These are phyloP conservation scores for Ogataea nitratoaversa DNA, from an alignment of 805 yeast genomes.

Conservation along the genomic window DNA sequence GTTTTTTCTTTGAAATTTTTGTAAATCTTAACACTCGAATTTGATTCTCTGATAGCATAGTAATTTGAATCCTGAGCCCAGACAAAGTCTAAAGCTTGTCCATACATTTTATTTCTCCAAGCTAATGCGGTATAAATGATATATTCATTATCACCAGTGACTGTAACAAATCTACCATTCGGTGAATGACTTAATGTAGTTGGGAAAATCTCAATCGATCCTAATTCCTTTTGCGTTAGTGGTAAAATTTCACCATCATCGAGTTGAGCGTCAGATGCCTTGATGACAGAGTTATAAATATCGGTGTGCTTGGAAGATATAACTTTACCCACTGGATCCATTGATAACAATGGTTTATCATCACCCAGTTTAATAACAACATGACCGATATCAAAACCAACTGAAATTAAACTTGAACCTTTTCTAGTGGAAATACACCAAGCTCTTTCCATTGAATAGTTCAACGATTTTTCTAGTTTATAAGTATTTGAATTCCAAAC, in stretches of 20 bases:
- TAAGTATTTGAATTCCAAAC: slow-evolving; percentile 95
- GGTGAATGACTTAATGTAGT: slow-evolving; percentile 87
- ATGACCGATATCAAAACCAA: slow-evolving; percentile 94
- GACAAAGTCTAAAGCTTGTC: slow-evolving; percentile 83
- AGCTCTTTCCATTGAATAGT: slow-evolving; percentile 89
- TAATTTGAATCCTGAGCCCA: slow-evolving; percentile 92
- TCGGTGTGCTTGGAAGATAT: slow-evolving; percentile 91
- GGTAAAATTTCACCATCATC: slow-evolving; percentile 81
- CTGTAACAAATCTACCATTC: slow-evolving; percentile 95
- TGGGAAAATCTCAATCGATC: slow-evolving; percentile 92
- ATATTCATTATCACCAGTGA: slow-evolving; percentile 97
- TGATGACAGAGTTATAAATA: slow-evolving; percentile 77
- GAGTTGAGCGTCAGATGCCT: slow-evolving; percentile 54
- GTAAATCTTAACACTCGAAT: slow-evolving; percentile 61
- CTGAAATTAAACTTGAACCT: slow-evolving; percentile 73
- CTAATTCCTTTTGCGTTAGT: slow-evolving; percentile 82
- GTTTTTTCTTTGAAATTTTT: slow-evolving; percentile 82
- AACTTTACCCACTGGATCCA: slow-evolving; percentile 90
- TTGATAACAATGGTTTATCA: slow-evolving; percentile 88
- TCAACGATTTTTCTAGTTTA: slow-evolving; percentile 86
- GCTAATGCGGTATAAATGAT: slow-evolving; percentile 94
- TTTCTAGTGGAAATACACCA: slow-evolving; percentile 88
- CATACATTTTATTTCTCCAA: slow-evolving; percentile 95
- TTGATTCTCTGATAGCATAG: slow-evolving; percentile 76
- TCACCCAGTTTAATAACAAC: slow-evolving; percentile 86